Base-by-base conservation (phyloP, 768 basidiomycete species). In the Fomitopsis serialis region DNA sequence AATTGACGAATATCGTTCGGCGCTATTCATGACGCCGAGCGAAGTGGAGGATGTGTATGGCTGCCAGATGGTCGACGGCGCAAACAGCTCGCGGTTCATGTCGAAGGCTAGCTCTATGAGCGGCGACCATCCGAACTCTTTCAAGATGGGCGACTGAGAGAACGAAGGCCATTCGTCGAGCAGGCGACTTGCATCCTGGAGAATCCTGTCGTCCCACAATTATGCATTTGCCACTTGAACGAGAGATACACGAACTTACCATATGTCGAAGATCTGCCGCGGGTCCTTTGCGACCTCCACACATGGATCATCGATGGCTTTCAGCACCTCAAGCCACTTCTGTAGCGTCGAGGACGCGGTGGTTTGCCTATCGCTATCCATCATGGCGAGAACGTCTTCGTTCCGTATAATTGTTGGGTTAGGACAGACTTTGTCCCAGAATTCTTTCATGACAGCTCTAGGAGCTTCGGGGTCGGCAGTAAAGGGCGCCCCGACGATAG, bases 41-140 rank as follows among this genome's bases (percentile, higher is more conserved):
- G 50, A 46, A 1, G 40, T 35, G 3, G 54, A 53, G 22, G 50
- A 54, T 10, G 56, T 45, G 17, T 53, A 42, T 13, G 45, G 54
- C 24, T 48, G 52, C 25, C 53, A 21, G 1, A 51, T 36, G 4
- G 52, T 52, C 9, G 51, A 32, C 10, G 59, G 57, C 25, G 60
- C 60, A 60, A 83, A 78, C 35, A 76, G 63, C 8, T 69, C 66
- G 5, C 70, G 61, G 59, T 87, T 85, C 19, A 64, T 68, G 21
- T 69, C 61, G 60, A 79, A 81, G 0, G 75, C 74, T n/a, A 64
- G 62, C 44, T 79, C 67, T 51, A 87, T 70, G 6, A 87, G 74
- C 0, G 81, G 72, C 0, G 87, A 87, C 83, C 84, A 86, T 19
- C 72, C 69, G 63, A 81, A 84, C 25, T 76, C 58, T 6, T 62